These are phyloP conservation scores for Scolecobasidium constrictum DNA, from an alignment of 2,329 filamentous ascomycete genomes.

Conservation along the genomic window DNA sequence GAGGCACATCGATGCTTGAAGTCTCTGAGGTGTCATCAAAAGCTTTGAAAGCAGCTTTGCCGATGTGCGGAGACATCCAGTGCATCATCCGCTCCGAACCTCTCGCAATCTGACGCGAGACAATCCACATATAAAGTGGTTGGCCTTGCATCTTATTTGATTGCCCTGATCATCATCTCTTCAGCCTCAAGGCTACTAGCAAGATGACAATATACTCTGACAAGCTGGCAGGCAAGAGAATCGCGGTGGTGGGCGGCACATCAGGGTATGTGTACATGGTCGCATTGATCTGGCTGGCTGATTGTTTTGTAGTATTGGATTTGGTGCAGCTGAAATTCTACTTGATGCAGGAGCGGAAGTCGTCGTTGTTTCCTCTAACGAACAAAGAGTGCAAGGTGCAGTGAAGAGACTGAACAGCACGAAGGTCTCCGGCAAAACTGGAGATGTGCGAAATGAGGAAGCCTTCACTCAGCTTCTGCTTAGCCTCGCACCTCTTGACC, in stretches of 20 bases:
- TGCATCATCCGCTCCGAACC: no score
- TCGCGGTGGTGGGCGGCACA: slow-evolving; percentile 27
- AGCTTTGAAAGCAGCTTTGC: no score
- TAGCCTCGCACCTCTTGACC: slow-evolving; percentile 25
- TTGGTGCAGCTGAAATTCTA: slow-evolving; percentile 26
- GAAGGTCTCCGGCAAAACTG: slow-evolving; percentile 20
- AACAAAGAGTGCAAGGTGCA: slow-evolving; percentile 21
- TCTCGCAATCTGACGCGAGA: no score
- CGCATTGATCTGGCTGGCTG: background rate
- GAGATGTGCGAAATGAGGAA: slow-evolving; percentile 25
- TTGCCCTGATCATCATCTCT: no score
- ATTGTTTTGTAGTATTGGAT: no score
- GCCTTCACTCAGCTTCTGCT: slow-evolving; percentile 21
- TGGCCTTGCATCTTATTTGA: no score
- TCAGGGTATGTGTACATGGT: slow-evolving; percentile 19
- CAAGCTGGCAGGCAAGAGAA: slow-evolving; percentile 24
- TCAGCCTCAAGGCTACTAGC: no score
- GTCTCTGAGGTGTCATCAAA: no score
- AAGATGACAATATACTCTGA: slow-evolving; percentile 10
- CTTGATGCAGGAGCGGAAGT: slow-evolving; percentile 25
- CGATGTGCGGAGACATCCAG: no score
- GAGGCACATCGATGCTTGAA: no score
- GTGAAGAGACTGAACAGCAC: slow-evolving; percentile 18
- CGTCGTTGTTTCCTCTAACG: slow-evolving; percentile 25
- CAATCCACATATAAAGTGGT: no score